A percentile compares a stretch with the other conserved stretches of the same genome.
phyloP scores from a whole-genome alignment of 371 early-diverging fungal genomes.

The Mortierella sp. region DNA sequence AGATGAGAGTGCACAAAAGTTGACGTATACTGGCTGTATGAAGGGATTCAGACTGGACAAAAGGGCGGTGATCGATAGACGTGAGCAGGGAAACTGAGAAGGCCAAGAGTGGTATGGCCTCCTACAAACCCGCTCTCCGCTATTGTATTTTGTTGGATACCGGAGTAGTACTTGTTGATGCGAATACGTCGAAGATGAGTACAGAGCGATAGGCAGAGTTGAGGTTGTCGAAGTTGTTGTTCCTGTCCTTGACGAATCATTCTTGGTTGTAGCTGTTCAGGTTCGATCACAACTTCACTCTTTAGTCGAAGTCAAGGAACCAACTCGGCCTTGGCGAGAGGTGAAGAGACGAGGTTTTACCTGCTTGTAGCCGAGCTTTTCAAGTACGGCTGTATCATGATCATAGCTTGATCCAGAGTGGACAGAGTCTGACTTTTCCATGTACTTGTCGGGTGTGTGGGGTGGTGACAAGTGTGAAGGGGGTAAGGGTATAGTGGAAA shows the following conservation, averaged over 20 bases:
- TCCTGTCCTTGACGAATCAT: too few relatives aligned
- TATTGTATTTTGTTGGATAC: too few relatives aligned
- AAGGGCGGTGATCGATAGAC: too few relatives aligned
- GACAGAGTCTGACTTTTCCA: conserved; percentile 47
- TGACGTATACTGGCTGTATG: neutral
- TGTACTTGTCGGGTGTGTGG: conserved; percentile 14
- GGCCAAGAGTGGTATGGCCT: too few relatives aligned
- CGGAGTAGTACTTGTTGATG: too few relatives aligned
- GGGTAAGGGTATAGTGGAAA: neutral
- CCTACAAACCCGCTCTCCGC: too few relatives aligned
- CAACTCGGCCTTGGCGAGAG: neutral
- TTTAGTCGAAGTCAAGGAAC: neutral
- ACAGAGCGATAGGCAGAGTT: too few relatives aligned
- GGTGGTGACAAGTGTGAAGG: neutral
- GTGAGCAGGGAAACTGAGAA: too few relatives aligned
- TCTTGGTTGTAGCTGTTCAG: too few relatives aligned
- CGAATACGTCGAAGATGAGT: too few relatives aligned
- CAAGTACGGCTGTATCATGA: conserved; percentile 65
- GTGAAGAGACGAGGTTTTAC: conserved; percentile 28
- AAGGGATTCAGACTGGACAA: neutral
- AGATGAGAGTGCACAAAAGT: neutral
- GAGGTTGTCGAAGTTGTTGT: too few relatives aligned
- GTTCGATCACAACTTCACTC: neutral
- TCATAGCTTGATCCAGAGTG: conserved; percentile 49
- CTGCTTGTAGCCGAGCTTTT: conserved; percentile 73